Evolutionary conservation across 2,329 filamentous ascomycete species (phyloP).

Genomic region (Microthyrium microscopicum): DNA sequence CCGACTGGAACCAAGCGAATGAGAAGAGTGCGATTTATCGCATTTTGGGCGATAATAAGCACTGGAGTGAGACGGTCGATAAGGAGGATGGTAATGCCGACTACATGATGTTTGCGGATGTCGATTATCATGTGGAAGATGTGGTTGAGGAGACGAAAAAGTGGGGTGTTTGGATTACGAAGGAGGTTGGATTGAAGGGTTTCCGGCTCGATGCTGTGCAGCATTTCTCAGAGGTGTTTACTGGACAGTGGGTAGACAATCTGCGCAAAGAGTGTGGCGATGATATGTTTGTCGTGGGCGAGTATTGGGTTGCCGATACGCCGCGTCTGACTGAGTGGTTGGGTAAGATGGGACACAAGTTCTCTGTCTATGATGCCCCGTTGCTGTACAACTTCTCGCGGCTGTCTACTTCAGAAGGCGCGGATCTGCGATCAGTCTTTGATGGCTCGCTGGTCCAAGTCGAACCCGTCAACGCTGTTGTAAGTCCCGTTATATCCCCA

Average conservation of each 20-base stretch:
- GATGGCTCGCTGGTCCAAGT: constrained; percentile 39
- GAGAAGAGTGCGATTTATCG: constrained; percentile 47
- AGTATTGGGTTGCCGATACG: constrained; percentile 49
- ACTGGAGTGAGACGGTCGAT: constrained; percentile 46
- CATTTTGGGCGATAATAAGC: constrained; percentile 45
- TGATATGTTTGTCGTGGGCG: constrained; percentile 49
- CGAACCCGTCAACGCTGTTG: constrained; percentile 39
- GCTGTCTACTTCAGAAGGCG: constrained; percentile 37
- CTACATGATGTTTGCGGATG: constrained; percentile 57
- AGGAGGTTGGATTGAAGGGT: constrained; percentile 43
- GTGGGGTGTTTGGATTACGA: constrained; percentile 53
- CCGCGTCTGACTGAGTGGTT: constrained; percentile 40
- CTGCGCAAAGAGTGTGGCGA: constrained; percentile 30
- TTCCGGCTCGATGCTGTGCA: constrained; percentile 58
- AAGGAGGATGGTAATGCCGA: constrained; percentile 49
- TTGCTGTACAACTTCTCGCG: constrained; percentile 51
- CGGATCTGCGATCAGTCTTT: constrained; percentile 48
- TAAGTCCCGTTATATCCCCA: constrained; percentile 18
- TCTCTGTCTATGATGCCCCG: constrained; percentile 50
- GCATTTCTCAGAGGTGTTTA: constrained; percentile 53
- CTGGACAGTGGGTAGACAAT: constrained; percentile 44
- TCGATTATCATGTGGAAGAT: constrained; percentile 48
- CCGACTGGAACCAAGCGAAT: constrained; percentile 45
- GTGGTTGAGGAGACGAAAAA: constrained; percentile 46
- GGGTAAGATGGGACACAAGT: constrained; percentile 39